Percentiles rank a stretch among this genome's conserved stretches.
phyloP scores from a whole-genome alignment of 1,139 yeast genomes.

The Candida mesenterica region DNA sequence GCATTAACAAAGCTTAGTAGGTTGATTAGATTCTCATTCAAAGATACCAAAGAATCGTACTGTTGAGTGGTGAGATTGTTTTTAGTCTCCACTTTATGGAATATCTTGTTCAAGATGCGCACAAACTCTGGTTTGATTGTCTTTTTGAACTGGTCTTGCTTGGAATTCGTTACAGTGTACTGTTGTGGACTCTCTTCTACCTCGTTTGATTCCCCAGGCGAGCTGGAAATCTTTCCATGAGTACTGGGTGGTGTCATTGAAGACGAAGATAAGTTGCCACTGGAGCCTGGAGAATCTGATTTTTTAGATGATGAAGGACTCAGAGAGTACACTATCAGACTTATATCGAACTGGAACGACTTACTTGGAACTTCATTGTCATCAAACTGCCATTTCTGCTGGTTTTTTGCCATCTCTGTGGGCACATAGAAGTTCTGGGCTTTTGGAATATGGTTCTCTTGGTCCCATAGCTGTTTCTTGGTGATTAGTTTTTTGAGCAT shows the following conservation, averaged over 20 bases:
- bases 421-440: constrained; percentile 40
- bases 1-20: constrained; percentile 23
- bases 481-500: constrained; percentile 35
- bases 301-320: constrained; percentile 16
- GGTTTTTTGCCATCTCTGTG: constrained; percentile 37
- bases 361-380: constrained; percentile 13
- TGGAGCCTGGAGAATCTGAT: constrained; percentile 17
- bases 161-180: constrained; percentile 8
- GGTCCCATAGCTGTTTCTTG: constrained; percentile 42
- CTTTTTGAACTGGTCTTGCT: constrained; percentile 27
- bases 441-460: constrained; percentile 34
- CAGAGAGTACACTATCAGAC: constrained; percentile 26
- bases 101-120: constrained; percentile 35
- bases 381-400: constrained; percentile 32
- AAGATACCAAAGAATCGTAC: constrained; percentile 32
- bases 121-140: constrained; percentile 29
- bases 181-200: too few relatives aligned
- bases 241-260: background rate
- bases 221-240: too few relatives aligned
- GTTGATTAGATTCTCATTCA: constrained; percentile 31
- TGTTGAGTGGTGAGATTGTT: constrained; percentile 35
- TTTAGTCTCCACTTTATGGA: constrained; percentile 34
- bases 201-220: too few relatives aligned
- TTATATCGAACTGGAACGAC: constrained; percentile 37
- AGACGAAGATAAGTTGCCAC: background rate